Evolutionary conservation across 106 monocot genomes (phyloP), one percentile per base, ranked within the genome.

Genomic region (Dendrobium huoshanense): DNA sequence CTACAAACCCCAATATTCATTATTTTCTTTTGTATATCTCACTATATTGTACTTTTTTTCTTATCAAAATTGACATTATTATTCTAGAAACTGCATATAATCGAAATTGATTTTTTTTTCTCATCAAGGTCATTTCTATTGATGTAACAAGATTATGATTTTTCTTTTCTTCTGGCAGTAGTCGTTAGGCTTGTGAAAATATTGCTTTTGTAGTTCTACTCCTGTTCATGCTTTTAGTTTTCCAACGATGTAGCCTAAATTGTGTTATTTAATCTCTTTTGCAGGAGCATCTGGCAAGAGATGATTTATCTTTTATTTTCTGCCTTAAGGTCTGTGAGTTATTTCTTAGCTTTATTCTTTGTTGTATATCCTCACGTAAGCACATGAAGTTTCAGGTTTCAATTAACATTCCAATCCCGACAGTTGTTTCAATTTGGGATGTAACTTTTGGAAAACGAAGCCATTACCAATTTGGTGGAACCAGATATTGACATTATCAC

Each of bases 291-390:
- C 81, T 98, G 55, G 77, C 89, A 25, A 85, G 88, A 41, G 94
- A 98, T 91, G 94, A 94, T 85, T 82, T 81, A 43, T 91, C 91
- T 55, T 98, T 98, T 80, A 82, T 98, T 55, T 94, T 98, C 64
- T 87, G 86, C 67, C 84, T 91, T 78, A 98, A 98, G 97, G 97
- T 98, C 73, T 78, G 92, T 79, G 25, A 41, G 78, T 27, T 25
- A 41, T 85, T 83, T 33, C 70, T 70, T 37, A 37, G 15, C 37
- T 37, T 37, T 70, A 31, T 37, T 13, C 70, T 70, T 70, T 70
- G 51, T 70, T 31, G 15, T n/a, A 19, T 31, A 8, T 37, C 37
- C 37, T 70, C 15, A 37, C 9, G 13, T 15, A 70, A 70, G 13
- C 13, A 37, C 37, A 4, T 70, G 70, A 15, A 25, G 15, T 70